Evolutionary conservation across 176 grass and related monocot genomes (phyloP).

Genomic region (Secale cereale): DNA sequence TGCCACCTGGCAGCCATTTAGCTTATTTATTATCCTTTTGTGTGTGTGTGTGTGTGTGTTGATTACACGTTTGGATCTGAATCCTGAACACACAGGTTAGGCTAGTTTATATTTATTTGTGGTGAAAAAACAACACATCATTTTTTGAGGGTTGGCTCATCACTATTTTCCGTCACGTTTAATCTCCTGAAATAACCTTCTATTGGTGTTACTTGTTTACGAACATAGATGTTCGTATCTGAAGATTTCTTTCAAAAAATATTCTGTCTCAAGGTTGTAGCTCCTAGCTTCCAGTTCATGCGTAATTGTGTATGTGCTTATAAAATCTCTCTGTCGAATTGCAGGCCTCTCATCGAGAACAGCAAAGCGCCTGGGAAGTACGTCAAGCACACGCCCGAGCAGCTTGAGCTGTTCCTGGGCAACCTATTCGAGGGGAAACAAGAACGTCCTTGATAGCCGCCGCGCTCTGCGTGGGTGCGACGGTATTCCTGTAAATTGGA

Average conservation of each 20-base stretch:
- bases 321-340: neutral
- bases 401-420: constrained; percentile 69
- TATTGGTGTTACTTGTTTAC: neutral
- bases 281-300: neutral
- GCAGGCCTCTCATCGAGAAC: constrained; percentile 84
- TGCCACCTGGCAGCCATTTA: neutral
- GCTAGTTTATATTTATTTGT: neutral
- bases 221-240: neutral
- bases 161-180: neutral
- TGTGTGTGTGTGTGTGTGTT: neutral
- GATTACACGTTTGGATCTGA: neutral
- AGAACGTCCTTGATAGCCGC: constrained; percentile 28
- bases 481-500: neutral
- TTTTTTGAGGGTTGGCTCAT: neutral
- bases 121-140: neutral
- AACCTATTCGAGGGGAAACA: constrained; percentile 91
- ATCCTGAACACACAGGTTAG: neutral
- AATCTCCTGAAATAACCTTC: neutral
- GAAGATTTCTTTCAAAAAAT: neutral
- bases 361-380: constrained; percentile 74
- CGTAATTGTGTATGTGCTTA: neutral
- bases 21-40: too few relatives aligned
- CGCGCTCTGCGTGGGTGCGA: neutral
- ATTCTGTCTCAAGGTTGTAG: neutral
- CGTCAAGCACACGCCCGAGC: constrained; percentile 71